A percentile compares a stretch with the other conserved stretches of the same genome.
These are phyloP conservation scores for Artemisia argyi DNA, from an alignment of 129 eudicot genomes.

Conservation along the genomic window DNA sequence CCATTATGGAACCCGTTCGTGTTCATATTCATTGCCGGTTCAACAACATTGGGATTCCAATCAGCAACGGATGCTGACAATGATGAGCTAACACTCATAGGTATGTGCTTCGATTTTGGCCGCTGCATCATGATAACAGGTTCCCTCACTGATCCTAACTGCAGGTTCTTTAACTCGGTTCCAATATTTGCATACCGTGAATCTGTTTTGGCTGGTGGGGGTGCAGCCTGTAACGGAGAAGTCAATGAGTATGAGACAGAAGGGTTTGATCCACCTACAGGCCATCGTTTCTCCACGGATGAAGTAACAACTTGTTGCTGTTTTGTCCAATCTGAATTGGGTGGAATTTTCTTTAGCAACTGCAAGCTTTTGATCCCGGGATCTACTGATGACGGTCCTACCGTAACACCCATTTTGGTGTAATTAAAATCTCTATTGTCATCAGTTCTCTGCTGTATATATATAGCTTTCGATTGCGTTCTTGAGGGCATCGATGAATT, in stretches of 20 bases:
- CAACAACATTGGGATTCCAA: conserved; percentile 58
- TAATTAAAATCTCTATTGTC: conserved; percentile 61
- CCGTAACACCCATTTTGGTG: conserved; percentile 38
- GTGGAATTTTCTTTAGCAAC: conserved; percentile 42
- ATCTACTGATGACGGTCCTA: conserved; percentile 38
- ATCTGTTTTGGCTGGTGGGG: conserved; percentile 44
- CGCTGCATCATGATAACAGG: conserved; percentile 82
- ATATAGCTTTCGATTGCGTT: conserved; percentile 37
- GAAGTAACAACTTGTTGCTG: conserved; percentile 15
- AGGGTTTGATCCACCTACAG: conserved; percentile 44
- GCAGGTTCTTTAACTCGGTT: conserved; percentile 60
- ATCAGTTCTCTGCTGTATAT: conserved; percentile 49
- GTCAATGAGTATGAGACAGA: conserved; percentile 16
- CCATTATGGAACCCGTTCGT: conserved; percentile 49
- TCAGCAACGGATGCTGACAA: conserved; percentile 43
- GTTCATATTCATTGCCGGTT: conserved; percentile 39
- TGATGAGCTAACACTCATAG: conserved; percentile 46
- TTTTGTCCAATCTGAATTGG: conserved; percentile 36
- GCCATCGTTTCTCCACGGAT: conserved; percentile 54
- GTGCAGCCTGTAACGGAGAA: conserved; percentile 17
- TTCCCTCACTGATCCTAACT: conserved; percentile 71
- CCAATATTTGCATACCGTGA: conserved; percentile 42
- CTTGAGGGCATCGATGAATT: conserved; percentile 30
- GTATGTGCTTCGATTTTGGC: conserved; percentile 57
- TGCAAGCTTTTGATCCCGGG: conserved; percentile 42